Evolutionary conservation across 169 alveolate species (phyloP).

Genomic region (Cryptosporidium tyzzeri): DNA sequence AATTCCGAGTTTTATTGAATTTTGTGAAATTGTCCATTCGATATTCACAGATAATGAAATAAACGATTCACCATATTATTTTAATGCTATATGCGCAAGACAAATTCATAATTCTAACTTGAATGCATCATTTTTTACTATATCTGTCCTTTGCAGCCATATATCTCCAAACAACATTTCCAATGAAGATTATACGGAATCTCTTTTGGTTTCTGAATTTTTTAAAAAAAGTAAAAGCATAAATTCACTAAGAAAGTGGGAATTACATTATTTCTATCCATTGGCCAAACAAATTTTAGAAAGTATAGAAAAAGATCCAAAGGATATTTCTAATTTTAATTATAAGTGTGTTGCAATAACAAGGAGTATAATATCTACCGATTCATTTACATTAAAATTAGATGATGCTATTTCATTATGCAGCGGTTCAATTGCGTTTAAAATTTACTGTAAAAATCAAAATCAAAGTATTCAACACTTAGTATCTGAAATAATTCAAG

Average conservation of each 20-base stretch:
- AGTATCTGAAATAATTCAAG: conserved; percentile 54
- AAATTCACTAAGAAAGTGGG: conserved; percentile 65
- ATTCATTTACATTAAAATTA: conserved; percentile 1
- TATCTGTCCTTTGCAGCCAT: conserved; percentile 51
- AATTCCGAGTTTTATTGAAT: conserved; percentile 41
- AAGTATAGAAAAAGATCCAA: conserved; percentile 6
- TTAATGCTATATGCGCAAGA: conserved; percentile 57
- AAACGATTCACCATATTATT: conserved; percentile 32
- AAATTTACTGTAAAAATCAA: conserved; percentile 8
- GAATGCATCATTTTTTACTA: conserved; percentile 11
- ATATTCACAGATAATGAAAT: conserved; percentile 46
- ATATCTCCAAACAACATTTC: conserved; percentile 21
- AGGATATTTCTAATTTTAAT: conserved; percentile 1
- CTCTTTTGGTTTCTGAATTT: conserved; percentile 57
- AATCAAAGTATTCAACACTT: conserved; percentile 24
- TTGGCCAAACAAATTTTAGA: conserved; percentile 42
- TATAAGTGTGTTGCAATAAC: conserved; percentile 27
- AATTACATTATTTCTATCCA: conserved; percentile 52
- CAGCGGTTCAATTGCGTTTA: conserved; percentile 64
- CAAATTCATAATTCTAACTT: conserved; percentile 25
- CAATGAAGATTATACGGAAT: conserved; percentile 28
- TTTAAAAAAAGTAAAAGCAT: conserved; percentile 41
- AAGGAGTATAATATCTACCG: conserved; percentile 58
- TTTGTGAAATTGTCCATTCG: conserved; percentile 40
- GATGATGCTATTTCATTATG: conserved; percentile 70